Conservation (phyloP, 257 asterid genomes). For the Primulina tabacum region DNA sequence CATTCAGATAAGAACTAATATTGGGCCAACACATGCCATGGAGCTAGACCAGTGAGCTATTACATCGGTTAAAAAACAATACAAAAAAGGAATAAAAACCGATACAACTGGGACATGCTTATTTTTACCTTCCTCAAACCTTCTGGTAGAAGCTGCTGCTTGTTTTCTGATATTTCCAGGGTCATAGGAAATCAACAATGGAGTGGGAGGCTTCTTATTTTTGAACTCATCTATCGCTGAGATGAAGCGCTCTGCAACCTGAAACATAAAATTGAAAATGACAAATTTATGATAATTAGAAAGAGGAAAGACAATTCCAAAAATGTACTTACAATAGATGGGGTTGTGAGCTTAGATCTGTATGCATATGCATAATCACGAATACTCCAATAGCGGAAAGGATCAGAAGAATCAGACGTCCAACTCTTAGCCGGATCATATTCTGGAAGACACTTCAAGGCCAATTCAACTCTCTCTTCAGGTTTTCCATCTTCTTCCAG, state of each 20-base stretch:
- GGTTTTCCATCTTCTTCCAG: slow-evolving; percentile 75
- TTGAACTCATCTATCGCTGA: slow-evolving; percentile 74
- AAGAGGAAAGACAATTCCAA: slow-evolving; percentile 16
- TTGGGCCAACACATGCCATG: no score
- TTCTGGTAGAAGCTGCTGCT: slow-evolving; percentile 86
- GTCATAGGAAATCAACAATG: slow-evolving; percentile 72
- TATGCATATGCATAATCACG: slow-evolving; percentile 97
- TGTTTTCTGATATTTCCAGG: slow-evolving; percentile 82
- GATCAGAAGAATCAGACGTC: slow-evolving; percentile 50
- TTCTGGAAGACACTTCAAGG: slow-evolving; percentile 70
- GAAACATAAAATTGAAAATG: slow-evolving; percentile 14
- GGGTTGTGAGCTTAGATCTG: slow-evolving; percentile 79
- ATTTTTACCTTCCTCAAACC: slow-evolving; percentile 84
- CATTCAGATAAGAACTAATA: slow-evolving; percentile 24
- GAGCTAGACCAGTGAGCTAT: no score
- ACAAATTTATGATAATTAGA: slow-evolving; percentile 14
- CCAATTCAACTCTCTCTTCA: slow-evolving; percentile 73
- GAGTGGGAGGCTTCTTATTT: slow-evolving; percentile 59
- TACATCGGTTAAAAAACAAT: background rate
- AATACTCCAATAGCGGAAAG: slow-evolving; percentile 93
- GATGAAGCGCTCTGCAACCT: slow-evolving; percentile 96
- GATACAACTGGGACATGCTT: background rate
- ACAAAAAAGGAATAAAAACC: background rate
- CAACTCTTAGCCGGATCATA: slow-evolving; percentile 67
- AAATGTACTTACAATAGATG: slow-evolving; percentile 65